A percentile compares a stretch with the other conserved stretches of the same genome.
These are phyloP conservation scores for Blastobotrys buckinghamii DNA, from an alignment of 1,139 yeast genomes.

Conservation along the genomic window DNA sequence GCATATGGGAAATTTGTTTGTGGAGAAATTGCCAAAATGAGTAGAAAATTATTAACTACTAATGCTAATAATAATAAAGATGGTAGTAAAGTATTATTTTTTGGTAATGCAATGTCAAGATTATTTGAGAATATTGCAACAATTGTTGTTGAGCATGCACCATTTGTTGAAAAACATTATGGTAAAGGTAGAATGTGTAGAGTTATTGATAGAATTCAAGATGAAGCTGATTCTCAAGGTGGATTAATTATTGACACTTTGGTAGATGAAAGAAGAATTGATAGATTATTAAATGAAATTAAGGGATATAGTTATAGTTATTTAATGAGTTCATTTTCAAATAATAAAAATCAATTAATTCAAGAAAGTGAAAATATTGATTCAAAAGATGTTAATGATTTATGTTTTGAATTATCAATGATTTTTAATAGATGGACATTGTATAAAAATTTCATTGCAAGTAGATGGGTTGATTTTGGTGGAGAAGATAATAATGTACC, in stretches of 20 bases:
- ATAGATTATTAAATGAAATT: conserved; percentile 51
- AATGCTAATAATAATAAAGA: conserved; percentile 24
- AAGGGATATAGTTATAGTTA: conserved; percentile 47
- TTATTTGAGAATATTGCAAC: conserved; percentile 80
- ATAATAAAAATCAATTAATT: conserved; percentile 11
- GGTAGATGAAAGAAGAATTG: conserved; percentile 63
- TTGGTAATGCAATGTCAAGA: conserved; percentile 65
- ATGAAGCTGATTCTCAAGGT: conserved; percentile 86
- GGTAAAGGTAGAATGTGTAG: conserved; percentile 57
- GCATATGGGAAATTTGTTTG: conserved; percentile 84
- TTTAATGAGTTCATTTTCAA: conserved; percentile 32
- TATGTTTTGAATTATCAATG: conserved; percentile 63
- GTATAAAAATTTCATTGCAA: conserved; percentile 69
- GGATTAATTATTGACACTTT: conserved; percentile 84
- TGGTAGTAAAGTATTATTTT: conserved; percentile 36
- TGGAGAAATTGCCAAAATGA: conserved; percentile 73
- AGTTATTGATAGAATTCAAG: conserved; percentile 69
- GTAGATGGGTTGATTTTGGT: conserved; percentile 50
- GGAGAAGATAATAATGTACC: conserved; percentile 28
- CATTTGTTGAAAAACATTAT: conserved; percentile 67
- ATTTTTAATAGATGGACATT: conserved; percentile 84
- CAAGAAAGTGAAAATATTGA: conserved; percentile 31
- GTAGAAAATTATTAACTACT: conserved; percentile 50
- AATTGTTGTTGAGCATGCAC: conserved; percentile 81
- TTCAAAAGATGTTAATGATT: conserved; percentile 49